Base-by-base conservation (phyloP, 2,329 filamentous ascomycete genomes). In the Cladosporium phlei region DNA sequence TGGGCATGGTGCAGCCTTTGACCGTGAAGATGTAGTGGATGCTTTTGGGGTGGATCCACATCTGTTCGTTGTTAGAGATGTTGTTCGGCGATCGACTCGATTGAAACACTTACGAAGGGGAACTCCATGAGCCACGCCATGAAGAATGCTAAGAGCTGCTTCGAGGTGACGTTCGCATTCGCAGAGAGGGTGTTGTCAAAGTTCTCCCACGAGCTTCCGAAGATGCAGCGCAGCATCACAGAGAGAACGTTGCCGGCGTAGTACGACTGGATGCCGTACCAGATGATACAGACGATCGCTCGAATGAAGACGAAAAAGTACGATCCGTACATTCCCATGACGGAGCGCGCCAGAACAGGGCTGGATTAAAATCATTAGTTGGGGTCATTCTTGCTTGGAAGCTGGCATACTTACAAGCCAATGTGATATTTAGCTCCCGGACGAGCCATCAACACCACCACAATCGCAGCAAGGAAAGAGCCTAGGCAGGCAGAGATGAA, bases 261-360 rank as follows among this genome's bases (percentile, higher is more conserved):
- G 59, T 52, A 49, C 3, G 40, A 50, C 46, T 63, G 58, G 21
- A 63, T 53, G 19, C 54, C 58, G 44, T 68, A 66, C 63, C 65
- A 71, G 37, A 71, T 64, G 51, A 68, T 64, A 29, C 68, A 68
- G 33, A 72, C 58, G 16, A 66, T 60, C 3, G 66, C 61, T 38
- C 70, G 60, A 7, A 67, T 66, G 21, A 61, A 57, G 11, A 73
- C 68, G 46, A 68, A 68, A 49, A 70, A 72, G 55, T 69, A 72
- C 6, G 63, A 60, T 9, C 68, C 69, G 49, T 58, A 69, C 61
- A 69, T 69, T 47, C 69, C 69, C 49, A 69, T 69, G 8, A 67
- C 65, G 5, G 57, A 58, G n/a, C 69, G 58, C 12, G 64, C 59
- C 2, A 70, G 69, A 47, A 68, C 42, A 8, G 32, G 42, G n/a